Percentiles rank a stretch among this genome's conserved stretches.
phyloP scores from a whole-genome alignment of 2,329 filamentous ascomycete species.

The Pestalotiopsis sp. region DNA sequence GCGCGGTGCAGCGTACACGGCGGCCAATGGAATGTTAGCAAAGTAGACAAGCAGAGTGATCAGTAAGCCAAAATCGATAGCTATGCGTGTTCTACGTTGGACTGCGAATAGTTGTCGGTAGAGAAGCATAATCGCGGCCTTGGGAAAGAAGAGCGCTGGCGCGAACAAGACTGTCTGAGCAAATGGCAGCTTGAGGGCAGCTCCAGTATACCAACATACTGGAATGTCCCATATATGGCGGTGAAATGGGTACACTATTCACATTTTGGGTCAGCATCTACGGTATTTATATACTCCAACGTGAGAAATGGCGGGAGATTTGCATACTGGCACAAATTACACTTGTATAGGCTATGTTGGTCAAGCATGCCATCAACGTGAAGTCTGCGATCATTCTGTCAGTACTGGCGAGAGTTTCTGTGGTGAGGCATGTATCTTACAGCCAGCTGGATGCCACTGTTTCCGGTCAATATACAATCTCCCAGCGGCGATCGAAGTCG shows the following conservation, averaged over 20 bases:
- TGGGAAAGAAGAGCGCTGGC: constrained; percentile 21
- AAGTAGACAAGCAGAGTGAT: constrained; percentile 17
- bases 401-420: no score
- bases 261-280: background rate
- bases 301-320: background rate
- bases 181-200: constrained; percentile 14
- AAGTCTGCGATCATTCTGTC: background rate
- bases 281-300: background rate
- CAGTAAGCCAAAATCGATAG: constrained; percentile 19
- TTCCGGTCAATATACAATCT: constrained; percentile 12
- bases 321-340: background rate
- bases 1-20: constrained; percentile 13
- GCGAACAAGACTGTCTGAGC: constrained; percentile 15
- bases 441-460: constrained; percentile 7
- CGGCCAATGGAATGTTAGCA: constrained; percentile 11
- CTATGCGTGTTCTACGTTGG: constrained; percentile 10
- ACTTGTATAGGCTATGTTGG: background rate
- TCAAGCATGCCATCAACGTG: background rate
- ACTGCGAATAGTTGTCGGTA: constrained; percentile 21
- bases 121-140: constrained; percentile 21
- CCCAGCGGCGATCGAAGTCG: background rate
- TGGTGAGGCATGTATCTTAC: background rate
- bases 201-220: background rate
- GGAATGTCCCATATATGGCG: background rate
- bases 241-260: background rate